Base-by-base conservation (phyloP, 495 filamentous ascomycete species). In the Aspergillus saccharolyticus region DNA sequence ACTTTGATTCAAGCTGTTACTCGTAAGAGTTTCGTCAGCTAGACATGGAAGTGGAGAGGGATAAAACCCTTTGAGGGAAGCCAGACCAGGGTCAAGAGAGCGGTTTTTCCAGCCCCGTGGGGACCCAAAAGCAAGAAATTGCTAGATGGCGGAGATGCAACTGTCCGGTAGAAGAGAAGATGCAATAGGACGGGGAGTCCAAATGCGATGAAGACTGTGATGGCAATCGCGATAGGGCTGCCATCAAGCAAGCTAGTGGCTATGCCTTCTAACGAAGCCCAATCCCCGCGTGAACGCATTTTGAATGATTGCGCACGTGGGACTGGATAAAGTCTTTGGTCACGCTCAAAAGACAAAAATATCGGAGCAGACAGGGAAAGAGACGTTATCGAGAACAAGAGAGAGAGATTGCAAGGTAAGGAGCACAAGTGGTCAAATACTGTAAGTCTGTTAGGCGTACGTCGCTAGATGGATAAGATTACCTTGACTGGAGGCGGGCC, bases 121-220 rank as follows among this genome's bases (percentile, higher is more conserved):
- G 93, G 94, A 4, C 94, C 94, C 49, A 93, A 66, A 16, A 98
- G 83, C 3, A 97, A 76, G 70, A 97, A 90, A 6, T 87, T 88
- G 25, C 92, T 90, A 4, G 90, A 82, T 10, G 78, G 80, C 21
- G 81, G 83, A 53, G 86, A 84, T 1, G 83, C 80, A 44, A 80
- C 83, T 28, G 78, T 74, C 17, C 77, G 77, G 70, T 90, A 89
- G 66, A 96, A 83, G 62, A 89, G 66, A 49, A 82, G 64, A 76
- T 97, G 94, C 25, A 97, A 76, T 57, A 95, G 60, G 24, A 96
- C 64, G 16, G 94, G 95, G 15, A 89, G 68, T 16, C 87, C 70
- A 54, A 97, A 72, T 43, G 87, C 85, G 56, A 95, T 73, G 22
- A 91, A 47, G 14, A 87, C 62, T 6, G 89, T 85, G 65, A 90